phyloP scores from a whole-genome alignment of 2,329 filamentous ascomycete genomes.

The Penicillium digitatum region DNA sequence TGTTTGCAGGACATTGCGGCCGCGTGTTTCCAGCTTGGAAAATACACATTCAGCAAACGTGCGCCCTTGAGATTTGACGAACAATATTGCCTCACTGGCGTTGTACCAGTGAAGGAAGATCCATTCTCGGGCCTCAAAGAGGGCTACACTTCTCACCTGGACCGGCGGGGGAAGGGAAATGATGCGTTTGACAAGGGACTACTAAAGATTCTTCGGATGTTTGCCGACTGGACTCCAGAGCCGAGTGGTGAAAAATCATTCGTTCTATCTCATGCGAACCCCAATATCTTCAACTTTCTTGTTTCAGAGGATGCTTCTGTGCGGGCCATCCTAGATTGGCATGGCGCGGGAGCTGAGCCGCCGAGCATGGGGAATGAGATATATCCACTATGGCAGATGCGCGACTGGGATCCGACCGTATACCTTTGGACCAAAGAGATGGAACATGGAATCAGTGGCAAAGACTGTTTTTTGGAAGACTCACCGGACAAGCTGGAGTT shows the following conservation, averaged over 20 bases:
- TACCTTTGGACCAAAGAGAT: not conserved
- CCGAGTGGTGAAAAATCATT: not conserved
- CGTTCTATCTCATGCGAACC: not conserved
- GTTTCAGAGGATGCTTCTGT: not conserved
- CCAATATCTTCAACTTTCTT: not conserved
- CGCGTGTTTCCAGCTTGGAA: not conserved
- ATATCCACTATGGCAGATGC: not conserved
- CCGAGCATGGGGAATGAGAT: not conserved
- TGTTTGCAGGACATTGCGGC: not conserved
- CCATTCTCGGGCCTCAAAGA: not conserved
- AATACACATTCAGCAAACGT: not conserved
- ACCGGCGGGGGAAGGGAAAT: not conserved
- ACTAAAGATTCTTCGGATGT: not conserved
- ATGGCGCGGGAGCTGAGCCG: not conserved
- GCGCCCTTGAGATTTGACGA: not conserved
- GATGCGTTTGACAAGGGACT: too few species aligned
- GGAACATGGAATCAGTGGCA: not conserved
- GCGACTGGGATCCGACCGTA: not conserved
- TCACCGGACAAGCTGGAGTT: not conserved
- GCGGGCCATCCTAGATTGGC: not conserved
- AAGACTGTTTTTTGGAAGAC: not conserved
- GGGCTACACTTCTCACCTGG: not conserved
- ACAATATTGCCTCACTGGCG: not conserved
- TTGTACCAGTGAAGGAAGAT: not conserved
- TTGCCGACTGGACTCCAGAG: not conserved